Conservation (phyloP, 2,329 filamentous ascomycete species). For the Scytalidium sp. region DNA sequence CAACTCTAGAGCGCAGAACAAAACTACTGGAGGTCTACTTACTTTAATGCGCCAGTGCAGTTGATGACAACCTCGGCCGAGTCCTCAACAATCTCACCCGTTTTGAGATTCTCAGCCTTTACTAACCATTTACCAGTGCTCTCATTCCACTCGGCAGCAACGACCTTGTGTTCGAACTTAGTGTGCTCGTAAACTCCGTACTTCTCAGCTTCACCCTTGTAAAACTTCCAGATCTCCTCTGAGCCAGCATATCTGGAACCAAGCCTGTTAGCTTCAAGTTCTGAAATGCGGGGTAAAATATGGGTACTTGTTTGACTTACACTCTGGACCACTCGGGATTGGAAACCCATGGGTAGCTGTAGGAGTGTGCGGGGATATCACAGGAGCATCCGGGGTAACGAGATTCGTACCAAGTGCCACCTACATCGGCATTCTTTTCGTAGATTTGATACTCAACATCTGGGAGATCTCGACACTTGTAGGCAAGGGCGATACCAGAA, state of each 20-base stretch:
- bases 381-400: conserved; percentile 48
- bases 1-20: not conserved
- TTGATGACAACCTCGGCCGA: conserved; percentile 58
- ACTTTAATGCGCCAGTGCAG: conserved; percentile 26
- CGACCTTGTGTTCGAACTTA: conserved; percentile 53
- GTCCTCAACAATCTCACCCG: conserved; percentile 37
- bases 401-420: conserved; percentile 28
- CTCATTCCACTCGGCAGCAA: conserved; percentile 53
- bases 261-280: no score
- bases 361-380: not conserved
- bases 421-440: conserved; percentile 1
- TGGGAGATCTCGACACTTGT: not conserved
- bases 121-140: conserved; percentile 49
- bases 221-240: conserved; percentile 64
- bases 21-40: not conserved
- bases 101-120: conserved; percentile 34
- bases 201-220: conserved; percentile 59
- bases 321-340: conserved; percentile 53
- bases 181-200: conserved; percentile 61
- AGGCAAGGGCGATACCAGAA: not conserved
- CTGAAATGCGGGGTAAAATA: no score
- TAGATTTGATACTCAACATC: not conserved
- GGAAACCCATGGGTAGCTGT: not conserved
- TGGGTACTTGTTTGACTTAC: no score
- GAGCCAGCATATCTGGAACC: no score